Percentiles rank a stretch among this genome's conserved stretches.
Conservation (phyloP, 2,329 filamentous ascomycete species). For the Botrytis fragariae region DNA sequence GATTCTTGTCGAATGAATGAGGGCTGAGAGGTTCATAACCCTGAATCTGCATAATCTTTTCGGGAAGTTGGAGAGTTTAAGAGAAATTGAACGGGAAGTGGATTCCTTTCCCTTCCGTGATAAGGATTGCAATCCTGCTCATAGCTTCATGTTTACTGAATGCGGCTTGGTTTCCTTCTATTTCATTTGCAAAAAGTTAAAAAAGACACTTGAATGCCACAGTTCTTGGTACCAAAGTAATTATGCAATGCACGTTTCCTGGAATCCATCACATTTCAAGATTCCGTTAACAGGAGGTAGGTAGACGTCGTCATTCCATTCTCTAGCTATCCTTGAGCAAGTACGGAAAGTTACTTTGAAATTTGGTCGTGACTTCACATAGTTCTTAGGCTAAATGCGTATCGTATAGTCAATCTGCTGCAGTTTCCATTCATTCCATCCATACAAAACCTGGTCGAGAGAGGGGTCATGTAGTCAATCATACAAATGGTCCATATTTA, state of each 20-base stretch:
- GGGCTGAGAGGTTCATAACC: neutral
- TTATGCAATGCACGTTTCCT: slow-evolving; percentile 2
- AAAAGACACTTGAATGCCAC: neutral
- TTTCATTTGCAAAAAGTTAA: neutral
- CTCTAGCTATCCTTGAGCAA: neutral
- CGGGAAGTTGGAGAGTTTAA: neutral
- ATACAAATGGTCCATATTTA: slow-evolving; percentile 5
- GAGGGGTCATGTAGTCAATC: slow-evolving; percentile 1
- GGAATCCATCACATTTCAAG: slow-evolving; percentile 1
- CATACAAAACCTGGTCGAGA: neutral
- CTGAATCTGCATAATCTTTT: slow-evolving; percentile 7
- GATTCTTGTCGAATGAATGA: slow-evolving; percentile 9
- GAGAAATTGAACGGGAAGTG: slow-evolving; percentile 9
- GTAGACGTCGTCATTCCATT: slow-evolving; percentile 6
- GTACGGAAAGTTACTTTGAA: neutral
- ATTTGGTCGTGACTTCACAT: neutral
- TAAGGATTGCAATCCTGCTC: slow-evolving; percentile 6
- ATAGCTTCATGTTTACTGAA: slow-evolving; percentile 4
- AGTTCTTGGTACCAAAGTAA: neutral
- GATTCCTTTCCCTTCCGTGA: slow-evolving; percentile 7
- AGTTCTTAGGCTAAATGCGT: neutral
- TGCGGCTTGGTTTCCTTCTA: neutral
- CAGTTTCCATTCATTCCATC: neutral
- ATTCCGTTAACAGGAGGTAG: neutral
- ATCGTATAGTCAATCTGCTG: neutral